These are phyloP conservation scores for Oryza glumipatula DNA, from an alignment of 176 grass and related monocot species.

Conservation along the genomic window DNA sequence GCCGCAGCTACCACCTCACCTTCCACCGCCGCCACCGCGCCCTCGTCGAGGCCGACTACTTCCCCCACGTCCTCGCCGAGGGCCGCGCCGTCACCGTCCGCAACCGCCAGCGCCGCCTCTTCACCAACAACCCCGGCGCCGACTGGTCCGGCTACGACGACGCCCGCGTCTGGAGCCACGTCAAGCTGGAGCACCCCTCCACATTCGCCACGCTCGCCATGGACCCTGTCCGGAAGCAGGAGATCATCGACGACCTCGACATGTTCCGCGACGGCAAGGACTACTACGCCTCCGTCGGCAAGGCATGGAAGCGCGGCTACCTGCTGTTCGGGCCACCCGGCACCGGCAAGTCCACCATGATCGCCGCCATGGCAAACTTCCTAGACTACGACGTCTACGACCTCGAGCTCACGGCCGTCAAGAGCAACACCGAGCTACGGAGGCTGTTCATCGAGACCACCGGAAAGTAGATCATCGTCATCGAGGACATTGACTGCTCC, in stretches of 20 bases:
- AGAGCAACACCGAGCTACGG: conserved; percentile 72
- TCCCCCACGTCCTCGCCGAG: conserved; percentile 37
- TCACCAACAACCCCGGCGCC: conserved; percentile 51
- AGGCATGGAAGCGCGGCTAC: conserved; percentile 70
- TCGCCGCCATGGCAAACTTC: conserved; percentile 74
- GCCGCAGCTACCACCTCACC: conserved; percentile 12
- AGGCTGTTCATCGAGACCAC: conserved; percentile 78
- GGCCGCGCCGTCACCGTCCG: conserved; percentile 46
- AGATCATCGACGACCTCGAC: conserved; percentile 50
- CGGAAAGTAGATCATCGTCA: conserved; percentile 70
- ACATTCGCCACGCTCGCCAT: conserved; percentile 53
- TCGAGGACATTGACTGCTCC: conserved; percentile 78
- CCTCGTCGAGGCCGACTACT: conserved; percentile 41
- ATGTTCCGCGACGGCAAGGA: conserved; percentile 48
- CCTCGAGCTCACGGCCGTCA: conserved; percentile 61
- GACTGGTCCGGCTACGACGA: not conserved
- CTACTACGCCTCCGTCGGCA: conserved; percentile 64
- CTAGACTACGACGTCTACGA: conserved; percentile 77
- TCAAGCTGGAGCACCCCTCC: conserved; percentile 45
- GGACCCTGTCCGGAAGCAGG: conserved; percentile 42
- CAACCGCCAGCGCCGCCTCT: conserved; percentile 69
- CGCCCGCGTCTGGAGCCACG: conserved; percentile 37
- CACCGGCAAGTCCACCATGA: conserved; percentile 86
- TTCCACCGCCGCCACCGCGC: conserved; percentile 25
- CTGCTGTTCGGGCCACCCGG: conserved; percentile 49